Base-by-base conservation (phyloP, 1,139 yeast genomes). In the Kodamaea sp. region DNA sequence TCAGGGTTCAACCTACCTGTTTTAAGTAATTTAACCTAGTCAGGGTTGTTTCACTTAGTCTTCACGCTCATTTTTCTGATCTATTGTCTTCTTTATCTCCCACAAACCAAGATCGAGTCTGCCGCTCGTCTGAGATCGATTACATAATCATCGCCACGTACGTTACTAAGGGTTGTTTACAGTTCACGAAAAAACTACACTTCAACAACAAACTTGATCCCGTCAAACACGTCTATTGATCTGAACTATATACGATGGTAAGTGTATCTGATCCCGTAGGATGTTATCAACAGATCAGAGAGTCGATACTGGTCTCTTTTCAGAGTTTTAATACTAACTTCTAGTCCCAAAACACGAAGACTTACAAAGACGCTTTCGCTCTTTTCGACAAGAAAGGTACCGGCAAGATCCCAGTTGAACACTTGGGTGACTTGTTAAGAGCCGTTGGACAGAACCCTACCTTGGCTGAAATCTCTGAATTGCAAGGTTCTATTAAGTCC, bases 361-460 rank as follows among this genome's bases (percentile, higher is more conserved):
- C 94, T 31, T 87, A 88, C 70, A 89, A 87, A 66, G 98, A 92
- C 74, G 97, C 97, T 16, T 94, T 94, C 64, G 95, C 97, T 21
- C 80, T 94, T 37, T 94, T 92, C 60, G 98, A 94, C 70, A 90
- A 90, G 67, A 87, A 89, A 55, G 98, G 97, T 26, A 87, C 94
- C 28, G 98, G 98, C 12, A 78, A 82, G 60, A 92, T 94, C 42
- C 82, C 96, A n/a, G 76, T 78, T 42, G 88, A 83, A 48, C 83
- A 87, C 42, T 75, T 94, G 39, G 98, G 97, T 26, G 98, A 94
- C 57, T 77, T 94, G 51, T 76, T 94, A 43, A 78, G 99, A 61
- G 97, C 98, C 3, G 92, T 92, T 42, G 98, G 98, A 22, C 97
- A 92, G 69, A 94, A 94, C 70, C 99, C 99, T 44, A 90, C 98